Percentiles rank a stretch among this genome's conserved stretches.
Evolutionary conservation across 148 eudicot species (phyloP).

Genomic region (Linanthus parryae): DNA sequence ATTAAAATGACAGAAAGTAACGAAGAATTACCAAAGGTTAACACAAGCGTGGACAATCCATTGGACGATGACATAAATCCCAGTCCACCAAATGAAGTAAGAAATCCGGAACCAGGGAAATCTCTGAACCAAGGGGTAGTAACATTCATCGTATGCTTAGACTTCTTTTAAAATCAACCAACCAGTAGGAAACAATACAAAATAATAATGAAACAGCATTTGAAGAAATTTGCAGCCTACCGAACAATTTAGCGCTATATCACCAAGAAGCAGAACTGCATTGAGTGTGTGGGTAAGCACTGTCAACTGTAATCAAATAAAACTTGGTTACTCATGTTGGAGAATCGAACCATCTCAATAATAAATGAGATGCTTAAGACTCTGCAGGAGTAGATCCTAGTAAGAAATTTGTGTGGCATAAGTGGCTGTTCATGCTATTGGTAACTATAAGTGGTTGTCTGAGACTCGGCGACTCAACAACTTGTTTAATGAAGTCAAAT

Average conservation of each 20-base stretch:
- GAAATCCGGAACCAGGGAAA: conserved; percentile 63
- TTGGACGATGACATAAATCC: conserved; percentile 43
- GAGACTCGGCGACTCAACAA: no score
- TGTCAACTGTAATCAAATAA: conserved; percentile 35
- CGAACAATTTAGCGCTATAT: conserved; percentile 50
- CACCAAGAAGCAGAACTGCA: conserved; percentile 50
- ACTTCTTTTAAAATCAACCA: conserved; percentile 5
- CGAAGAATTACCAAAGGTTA: conserved; percentile 33
- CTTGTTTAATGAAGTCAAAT: no score
- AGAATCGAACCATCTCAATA: background rate
- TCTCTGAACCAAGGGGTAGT: conserved; percentile 24
- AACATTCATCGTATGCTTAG: background rate
- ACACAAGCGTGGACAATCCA: conserved; percentile 53
- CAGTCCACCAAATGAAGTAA: conserved; percentile 47
- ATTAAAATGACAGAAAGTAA: background rate
- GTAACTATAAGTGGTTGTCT: no score
- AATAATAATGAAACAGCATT: background rate
- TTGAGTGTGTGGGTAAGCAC: conserved; percentile 50
- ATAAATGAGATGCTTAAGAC: no score
- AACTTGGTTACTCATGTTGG: conserved; percentile 4
- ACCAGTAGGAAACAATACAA: background rate
- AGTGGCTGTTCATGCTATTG: no score
- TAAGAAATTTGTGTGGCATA: no score
- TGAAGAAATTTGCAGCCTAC: conserved; percentile 24
- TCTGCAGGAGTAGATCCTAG: no score